These are phyloP conservation scores for Brassica hybrid DNA, from an alignment of 441 rosid species.

Conservation along the genomic window DNA sequence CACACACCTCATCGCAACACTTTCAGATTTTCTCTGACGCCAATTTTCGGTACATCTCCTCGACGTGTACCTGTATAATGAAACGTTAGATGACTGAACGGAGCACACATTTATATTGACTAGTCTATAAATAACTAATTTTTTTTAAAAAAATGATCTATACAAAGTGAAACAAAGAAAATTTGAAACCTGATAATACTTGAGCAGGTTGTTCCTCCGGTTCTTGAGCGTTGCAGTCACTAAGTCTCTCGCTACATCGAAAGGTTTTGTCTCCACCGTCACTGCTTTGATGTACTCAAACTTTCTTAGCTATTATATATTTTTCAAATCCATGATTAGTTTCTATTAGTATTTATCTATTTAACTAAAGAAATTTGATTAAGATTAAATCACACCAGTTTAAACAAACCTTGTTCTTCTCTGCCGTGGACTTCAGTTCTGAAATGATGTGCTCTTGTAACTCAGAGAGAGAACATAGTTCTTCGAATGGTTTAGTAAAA, in stretches of 20 bases:
- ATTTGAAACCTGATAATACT: constrained; percentile 64
- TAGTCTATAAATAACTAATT: not conserved
- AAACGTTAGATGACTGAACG: constrained; percentile 6
- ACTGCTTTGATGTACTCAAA: constrained; percentile 82
- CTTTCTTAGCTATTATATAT: constrained; percentile 60
- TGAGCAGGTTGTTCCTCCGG: constrained; percentile 75
- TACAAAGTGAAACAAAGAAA: constrained; percentile 2
- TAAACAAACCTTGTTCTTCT: constrained; percentile 65
- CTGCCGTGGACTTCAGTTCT: constrained; percentile 68
- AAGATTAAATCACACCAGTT: not conserved
- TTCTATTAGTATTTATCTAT: not conserved
- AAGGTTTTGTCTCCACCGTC: constrained; percentile 60
- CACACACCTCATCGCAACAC: constrained; percentile 21
- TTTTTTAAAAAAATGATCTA: not conserved
- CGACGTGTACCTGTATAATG: constrained; percentile 63
- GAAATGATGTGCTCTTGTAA: constrained; percentile 57
- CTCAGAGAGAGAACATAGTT: constrained; percentile 71
- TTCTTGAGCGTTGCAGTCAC: constrained; percentile 96
- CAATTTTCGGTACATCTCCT: constrained; percentile 62
- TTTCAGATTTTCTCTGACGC: constrained; percentile 42
- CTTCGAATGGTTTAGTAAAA: constrained; percentile 49
- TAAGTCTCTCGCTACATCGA: constrained; percentile 85
- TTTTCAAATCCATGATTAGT: constrained; percentile 7
- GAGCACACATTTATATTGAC: not conserved
- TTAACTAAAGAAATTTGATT: not conserved